Percentiles rank a stretch among this genome's conserved stretches.
These are phyloP conservation scores for Fusarium sp. DNA, from an alignment of 2,329 filamentous ascomycete genomes.

Conservation along the genomic window DNA sequence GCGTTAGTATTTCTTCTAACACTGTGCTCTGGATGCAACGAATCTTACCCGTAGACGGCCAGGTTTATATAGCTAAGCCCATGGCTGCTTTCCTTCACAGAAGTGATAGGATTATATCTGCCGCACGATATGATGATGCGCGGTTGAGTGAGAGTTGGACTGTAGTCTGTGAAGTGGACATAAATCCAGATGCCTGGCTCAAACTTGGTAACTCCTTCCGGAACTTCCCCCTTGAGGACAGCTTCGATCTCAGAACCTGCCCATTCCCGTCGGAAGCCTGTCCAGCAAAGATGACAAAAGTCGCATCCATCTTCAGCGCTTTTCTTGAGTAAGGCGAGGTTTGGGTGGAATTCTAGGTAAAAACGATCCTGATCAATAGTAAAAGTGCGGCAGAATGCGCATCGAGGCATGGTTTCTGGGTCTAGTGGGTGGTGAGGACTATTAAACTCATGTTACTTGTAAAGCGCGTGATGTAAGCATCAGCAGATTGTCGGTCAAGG, in stretches of 20 bases:
- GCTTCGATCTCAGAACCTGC: not conserved
- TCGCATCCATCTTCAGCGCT: constrained; percentile 7
- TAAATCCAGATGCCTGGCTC: constrained; percentile 11
- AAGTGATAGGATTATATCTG: not conserved
- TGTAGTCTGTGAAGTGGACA: not conserved
- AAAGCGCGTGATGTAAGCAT: not conserved
- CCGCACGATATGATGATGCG: not conserved
- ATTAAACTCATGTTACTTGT: not conserved
- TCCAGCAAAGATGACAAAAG: constrained; percentile 17
- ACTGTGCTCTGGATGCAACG: not conserved
- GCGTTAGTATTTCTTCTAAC: not conserved
- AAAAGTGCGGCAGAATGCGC: not conserved
- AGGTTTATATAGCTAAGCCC: not conserved
- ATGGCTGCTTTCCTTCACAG: not conserved
- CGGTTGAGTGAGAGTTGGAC: not conserved
- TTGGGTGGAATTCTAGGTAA: not conserved
- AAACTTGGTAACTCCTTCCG: not conserved
- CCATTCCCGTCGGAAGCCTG: constrained; percentile 1
- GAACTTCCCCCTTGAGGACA: not conserved
- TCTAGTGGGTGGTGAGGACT: not conserved
- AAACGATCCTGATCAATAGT: not conserved
- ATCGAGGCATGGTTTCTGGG: not conserved
- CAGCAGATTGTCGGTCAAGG: not conserved
- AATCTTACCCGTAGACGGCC: not conserved
- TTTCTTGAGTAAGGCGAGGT: not conserved